Percentiles rank a stretch among this genome's conserved stretches.
Evolutionary conservation across 192 early-diverging fungal species (phyloP).

Genomic region (Gonapodya prolifera): DNA sequence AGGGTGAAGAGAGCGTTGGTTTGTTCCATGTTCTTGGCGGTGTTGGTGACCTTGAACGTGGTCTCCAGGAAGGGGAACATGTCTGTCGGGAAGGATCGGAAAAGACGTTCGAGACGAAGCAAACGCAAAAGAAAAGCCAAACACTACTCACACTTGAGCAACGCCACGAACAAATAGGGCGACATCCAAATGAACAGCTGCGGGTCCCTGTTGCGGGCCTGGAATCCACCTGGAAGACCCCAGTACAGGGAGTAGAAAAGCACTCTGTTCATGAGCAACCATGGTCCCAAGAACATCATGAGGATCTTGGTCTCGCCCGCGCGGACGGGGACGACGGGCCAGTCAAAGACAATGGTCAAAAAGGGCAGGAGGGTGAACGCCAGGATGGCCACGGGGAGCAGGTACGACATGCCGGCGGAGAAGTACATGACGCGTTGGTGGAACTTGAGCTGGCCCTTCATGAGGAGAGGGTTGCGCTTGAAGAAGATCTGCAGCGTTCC

Average conservation of each 20-base stretch:
- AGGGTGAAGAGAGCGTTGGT: background rate
- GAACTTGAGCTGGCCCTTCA: background rate
- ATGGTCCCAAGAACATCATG: slow-evolving; percentile 1
- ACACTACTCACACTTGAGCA: background rate
- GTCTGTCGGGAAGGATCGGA: background rate
- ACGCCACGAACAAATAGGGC: background rate
- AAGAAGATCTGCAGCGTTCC: slow-evolving; percentile 3
- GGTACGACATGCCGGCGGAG: slow-evolving; percentile 5
- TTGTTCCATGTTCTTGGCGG: background rate
- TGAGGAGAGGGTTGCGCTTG: slow-evolving; percentile 5
- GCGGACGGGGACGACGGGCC: background rate
- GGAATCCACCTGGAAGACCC: background rate
- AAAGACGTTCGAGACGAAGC: background rate
- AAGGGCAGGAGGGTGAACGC: background rate
- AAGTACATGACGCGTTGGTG: slow-evolving; percentile 9
- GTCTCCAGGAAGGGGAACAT: background rate
- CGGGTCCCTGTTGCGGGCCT: slow-evolving; percentile 6
- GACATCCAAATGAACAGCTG: slow-evolving; percentile 9
- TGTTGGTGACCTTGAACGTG: slow-evolving; percentile 7
- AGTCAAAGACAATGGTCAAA: background rate
- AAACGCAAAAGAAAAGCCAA: background rate
- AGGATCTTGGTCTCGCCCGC: background rate
- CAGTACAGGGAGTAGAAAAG: slow-evolving; percentile 4
- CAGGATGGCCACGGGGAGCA: slow-evolving; percentile 1
- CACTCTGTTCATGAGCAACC: background rate